Conservation (phyloP, 345 rosid species). For the Jatropha curcas region DNA sequence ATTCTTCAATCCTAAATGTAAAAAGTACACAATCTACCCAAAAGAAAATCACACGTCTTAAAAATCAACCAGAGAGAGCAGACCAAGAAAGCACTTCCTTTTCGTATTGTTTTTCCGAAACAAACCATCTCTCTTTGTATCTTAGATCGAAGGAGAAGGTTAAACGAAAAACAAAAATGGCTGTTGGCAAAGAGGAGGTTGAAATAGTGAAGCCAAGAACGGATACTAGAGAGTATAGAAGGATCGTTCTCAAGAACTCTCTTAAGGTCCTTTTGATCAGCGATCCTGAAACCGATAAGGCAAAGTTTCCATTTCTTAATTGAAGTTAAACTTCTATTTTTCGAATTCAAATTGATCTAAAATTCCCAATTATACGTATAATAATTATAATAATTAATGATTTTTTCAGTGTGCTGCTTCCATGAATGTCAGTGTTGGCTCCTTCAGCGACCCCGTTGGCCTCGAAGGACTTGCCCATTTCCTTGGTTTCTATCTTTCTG, state of each 20-base stretch:
- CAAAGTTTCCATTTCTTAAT: background rate
- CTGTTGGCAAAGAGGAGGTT: constrained; percentile 43
- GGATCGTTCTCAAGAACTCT: constrained; percentile 67
- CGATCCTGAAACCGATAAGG: constrained; percentile 94
- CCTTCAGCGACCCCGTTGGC: constrained; percentile 77
- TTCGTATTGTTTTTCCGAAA: too few relatives aligned
- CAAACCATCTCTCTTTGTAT: too few relatives aligned
- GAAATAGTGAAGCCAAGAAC: constrained; percentile 73
- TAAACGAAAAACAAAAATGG: constrained; percentile 32
- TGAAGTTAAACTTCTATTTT: background rate
- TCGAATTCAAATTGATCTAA: background rate
- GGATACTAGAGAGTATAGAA: constrained; percentile 69
- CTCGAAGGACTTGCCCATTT: constrained; percentile 95
- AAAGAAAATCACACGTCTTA: too few relatives aligned
- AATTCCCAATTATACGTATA: background rate
- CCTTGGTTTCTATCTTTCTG: constrained; percentile 47
- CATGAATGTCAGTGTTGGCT: constrained; percentile 81
- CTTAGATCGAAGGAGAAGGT: background rate
- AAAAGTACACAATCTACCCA: too few relatives aligned
- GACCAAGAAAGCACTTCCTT: too few relatives aligned
- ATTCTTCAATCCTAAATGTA: too few relatives aligned
- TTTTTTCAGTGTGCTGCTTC: constrained; percentile 78
- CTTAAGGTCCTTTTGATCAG: constrained; percentile 77
- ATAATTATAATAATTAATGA: background rate
- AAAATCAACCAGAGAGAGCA: too few relatives aligned